phyloP scores from a whole-genome alignment of 768 basidiomycete species.

The Rossbeevera mucosa region DNA sequence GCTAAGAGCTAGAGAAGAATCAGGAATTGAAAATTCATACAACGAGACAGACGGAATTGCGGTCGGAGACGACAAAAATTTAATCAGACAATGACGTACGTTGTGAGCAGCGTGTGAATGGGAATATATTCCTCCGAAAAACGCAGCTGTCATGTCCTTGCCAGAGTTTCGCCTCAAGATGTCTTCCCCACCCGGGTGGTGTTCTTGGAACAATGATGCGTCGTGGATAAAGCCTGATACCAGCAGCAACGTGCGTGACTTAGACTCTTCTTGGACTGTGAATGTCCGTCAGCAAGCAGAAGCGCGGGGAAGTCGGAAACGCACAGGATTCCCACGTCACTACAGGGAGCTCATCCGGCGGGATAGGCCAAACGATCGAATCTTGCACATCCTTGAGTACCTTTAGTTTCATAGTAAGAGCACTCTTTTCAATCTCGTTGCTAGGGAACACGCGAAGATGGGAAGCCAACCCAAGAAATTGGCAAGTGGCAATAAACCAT shows the following conservation, averaged over 20 bases:
- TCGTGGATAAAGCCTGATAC: constrained; percentile 89
- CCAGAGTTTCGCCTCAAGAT: constrained; percentile 59
- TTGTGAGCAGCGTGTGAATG: constrained; percentile 84
- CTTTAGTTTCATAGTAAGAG: constrained; percentile 80
- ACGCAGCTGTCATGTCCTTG: constrained; percentile 80
- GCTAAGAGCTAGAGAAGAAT: constrained; percentile 47
- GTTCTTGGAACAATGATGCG: constrained; percentile 62
- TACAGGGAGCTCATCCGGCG: constrained; percentile 59
- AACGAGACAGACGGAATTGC: background rate
- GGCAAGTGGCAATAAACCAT: constrained; percentile 74
- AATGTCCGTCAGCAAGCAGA: background rate
- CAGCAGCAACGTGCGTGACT: constrained; percentile 61
- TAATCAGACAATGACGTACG: constrained; percentile 35
- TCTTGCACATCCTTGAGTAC: constrained; percentile 62
- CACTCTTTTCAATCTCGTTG: constrained; percentile 83
- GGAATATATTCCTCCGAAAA: constrained; percentile 80
- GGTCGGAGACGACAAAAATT: constrained; percentile 1
- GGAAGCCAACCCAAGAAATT: constrained; percentile 63
- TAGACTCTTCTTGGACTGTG: constrained; percentile 64
- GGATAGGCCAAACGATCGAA: constrained; percentile 55
- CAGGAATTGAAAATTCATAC: background rate
- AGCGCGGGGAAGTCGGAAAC: constrained; percentile 23
- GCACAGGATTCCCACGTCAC: constrained; percentile 79
- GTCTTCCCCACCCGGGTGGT: constrained; percentile 74
- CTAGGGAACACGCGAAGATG: constrained; percentile 82